These are phyloP conservation scores for Lodderomyces oxycetoniae DNA, from an alignment of 1,139 yeast genomes.

Conservation along the genomic window DNA sequence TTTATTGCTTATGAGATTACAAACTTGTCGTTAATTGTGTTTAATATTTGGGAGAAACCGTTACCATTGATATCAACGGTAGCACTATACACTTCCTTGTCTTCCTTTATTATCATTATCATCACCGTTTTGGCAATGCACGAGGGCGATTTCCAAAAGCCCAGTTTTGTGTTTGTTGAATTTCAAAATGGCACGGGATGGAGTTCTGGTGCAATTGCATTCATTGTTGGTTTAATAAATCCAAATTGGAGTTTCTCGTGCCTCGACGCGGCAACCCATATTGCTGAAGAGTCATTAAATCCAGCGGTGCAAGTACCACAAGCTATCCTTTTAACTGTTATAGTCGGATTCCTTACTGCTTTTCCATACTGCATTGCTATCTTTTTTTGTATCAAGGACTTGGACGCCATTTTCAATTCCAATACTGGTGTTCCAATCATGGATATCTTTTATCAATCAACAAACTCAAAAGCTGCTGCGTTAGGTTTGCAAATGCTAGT, in stretches of 20 bases:
- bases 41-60: conserved; percentile 56
- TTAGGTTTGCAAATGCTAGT: conserved; percentile 54
- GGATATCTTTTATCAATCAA: conserved; percentile 58
- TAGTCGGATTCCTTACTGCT: conserved; percentile 61
- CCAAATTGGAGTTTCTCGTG: conserved; percentile 72
- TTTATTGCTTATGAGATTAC: conserved; percentile 46
- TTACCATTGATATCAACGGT: conserved; percentile 49
- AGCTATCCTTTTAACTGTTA: conserved; percentile 61
- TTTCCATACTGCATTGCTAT: conserved; percentile 56
- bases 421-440: conserved; percentile 59
- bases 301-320: conserved; percentile 60
- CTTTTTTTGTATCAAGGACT: conserved; percentile 56
- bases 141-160: conserved; percentile 47
- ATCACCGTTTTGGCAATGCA: conserved; percentile 52
- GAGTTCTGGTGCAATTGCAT: conserved; percentile 55
- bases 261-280: conserved; percentile 64
- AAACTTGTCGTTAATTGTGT: conserved; percentile 39
- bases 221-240: conserved; percentile 60
- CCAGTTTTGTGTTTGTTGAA: conserved; percentile 57
- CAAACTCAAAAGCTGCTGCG: conserved; percentile 53
- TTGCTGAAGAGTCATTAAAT: conserved; percentile 60
- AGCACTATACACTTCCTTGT: conserved; percentile 51
- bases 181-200: conserved; percentile 66
- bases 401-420: conserved; percentile 42
- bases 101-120: conserved; percentile 51